Evolutionary conservation across 2,329 filamentous ascomycete genomes (phyloP).

Genomic region (Drechslera avenae): DNA sequence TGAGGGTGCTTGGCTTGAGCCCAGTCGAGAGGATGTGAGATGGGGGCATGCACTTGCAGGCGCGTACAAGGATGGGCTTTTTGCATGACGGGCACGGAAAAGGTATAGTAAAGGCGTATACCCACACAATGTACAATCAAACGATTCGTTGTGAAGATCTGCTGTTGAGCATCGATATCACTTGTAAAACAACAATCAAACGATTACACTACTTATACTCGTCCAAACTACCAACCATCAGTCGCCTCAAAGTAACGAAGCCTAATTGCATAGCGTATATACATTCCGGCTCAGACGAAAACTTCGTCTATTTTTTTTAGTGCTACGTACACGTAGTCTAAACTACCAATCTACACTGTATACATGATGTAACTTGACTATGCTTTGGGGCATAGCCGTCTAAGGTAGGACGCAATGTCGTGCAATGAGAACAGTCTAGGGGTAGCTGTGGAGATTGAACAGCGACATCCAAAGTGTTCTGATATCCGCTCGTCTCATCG

Average conservation of each 20-base stretch:
- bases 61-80: not conserved
- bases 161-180: no score
- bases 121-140: not conserved
- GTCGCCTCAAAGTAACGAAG: no score
- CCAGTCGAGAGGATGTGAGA: conserved; percentile 70
- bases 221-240: no score
- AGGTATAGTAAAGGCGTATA: not conserved
- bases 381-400: not conserved
- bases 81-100: not conserved
- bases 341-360: not conserved
- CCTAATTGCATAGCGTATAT: no score
- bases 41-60: no score
- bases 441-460: not conserved
- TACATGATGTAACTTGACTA: not conserved
- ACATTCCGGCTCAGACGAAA: not conserved
- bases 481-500: not conserved
- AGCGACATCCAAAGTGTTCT: not conserved
- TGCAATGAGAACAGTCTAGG: not conserved
- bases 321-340: conserved; percentile 1
- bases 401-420: not conserved
- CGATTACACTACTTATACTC: no score
- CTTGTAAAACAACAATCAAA: no score
- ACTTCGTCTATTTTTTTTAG: not conserved
- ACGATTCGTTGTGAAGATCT: no score
- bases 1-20: conserved; percentile 77